Evolutionary conservation across 1,284 basidiomycete genomes (phyloP).

Genomic region (Ganoderma sinense): DNA sequence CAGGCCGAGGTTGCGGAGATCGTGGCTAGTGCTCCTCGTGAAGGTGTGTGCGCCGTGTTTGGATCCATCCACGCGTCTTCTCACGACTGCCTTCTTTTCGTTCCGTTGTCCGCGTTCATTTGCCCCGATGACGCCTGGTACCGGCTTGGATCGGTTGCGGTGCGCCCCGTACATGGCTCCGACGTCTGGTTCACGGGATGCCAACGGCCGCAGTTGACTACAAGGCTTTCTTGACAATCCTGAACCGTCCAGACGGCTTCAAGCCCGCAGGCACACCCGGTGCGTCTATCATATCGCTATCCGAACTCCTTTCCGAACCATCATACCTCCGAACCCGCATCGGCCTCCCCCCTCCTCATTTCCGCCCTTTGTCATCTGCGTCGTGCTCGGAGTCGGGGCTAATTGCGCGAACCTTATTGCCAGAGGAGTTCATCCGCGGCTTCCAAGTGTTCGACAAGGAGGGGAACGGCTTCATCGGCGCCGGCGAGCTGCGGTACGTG

Average conservation of each 20-base stretch:
- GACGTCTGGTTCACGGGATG: background rate
- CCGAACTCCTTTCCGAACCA: background rate
- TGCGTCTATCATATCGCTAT: conserved; percentile 43
- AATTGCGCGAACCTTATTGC: background rate
- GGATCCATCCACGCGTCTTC: background rate
- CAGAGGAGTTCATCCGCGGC: conserved; percentile 98
- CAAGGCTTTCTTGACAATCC: conserved; percentile 88
- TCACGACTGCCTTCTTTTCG: conserved; percentile 4
- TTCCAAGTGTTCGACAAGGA: conserved; percentile 99
- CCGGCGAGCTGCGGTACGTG: conserved; percentile 92
- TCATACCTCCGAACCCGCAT: background rate
- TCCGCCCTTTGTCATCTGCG: background rate
- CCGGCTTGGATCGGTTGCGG: background rate
- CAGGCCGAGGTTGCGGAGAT: conserved; percentile 95
- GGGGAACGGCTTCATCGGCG: conserved; percentile 96
- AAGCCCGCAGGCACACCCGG: conserved; percentile 95
- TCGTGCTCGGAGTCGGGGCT: background rate
- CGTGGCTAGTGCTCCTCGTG: conserved; percentile 74
- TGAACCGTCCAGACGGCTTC: conserved; percentile 96
- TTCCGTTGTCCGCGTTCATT: background rate
- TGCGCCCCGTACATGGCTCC: background rate
- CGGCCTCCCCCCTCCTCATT: background rate
- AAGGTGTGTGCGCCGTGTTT: conserved; percentile 59
- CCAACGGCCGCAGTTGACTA: conserved; percentile 75
- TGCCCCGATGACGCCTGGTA: too few species aligned